These are phyloP conservation scores for Suhomyces pyralidae DNA, from an alignment of 805 yeast genomes.

Conservation along the genomic window DNA sequence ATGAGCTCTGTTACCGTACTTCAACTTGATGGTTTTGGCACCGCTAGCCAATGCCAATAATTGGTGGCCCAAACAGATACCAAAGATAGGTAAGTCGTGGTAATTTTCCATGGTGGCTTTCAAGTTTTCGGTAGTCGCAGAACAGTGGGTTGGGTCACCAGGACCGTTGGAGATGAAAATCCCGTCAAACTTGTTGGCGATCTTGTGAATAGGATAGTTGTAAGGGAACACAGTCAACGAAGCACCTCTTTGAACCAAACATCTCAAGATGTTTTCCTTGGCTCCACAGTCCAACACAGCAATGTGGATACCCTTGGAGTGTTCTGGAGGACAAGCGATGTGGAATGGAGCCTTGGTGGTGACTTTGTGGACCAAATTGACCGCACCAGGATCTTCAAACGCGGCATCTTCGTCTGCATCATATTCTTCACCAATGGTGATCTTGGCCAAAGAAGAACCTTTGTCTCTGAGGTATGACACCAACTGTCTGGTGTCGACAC, in stretches of 20 bases:
- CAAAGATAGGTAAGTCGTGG: conserved; percentile 83
- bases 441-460: conserved; percentile 91
- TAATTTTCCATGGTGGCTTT: conserved; percentile 62
- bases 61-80: conserved; percentile 98
- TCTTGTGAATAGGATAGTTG: conserved; percentile 87
- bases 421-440: conserved; percentile 86
- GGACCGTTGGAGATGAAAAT: conserved; percentile 94
- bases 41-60: conserved; percentile 92
- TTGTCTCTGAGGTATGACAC: conserved; percentile 92
- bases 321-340: conserved; percentile 58
- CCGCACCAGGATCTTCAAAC: conserved; percentile 83
- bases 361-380: conserved; percentile 88
- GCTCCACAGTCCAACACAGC: conserved; percentile 98
- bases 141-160: conserved; percentile 94
- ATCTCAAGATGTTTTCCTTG: conserved; percentile 93
- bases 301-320: conserved; percentile 62
- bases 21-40: conserved; percentile 86
- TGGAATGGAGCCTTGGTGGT: conserved; percentile 95
- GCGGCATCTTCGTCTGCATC: conserved; percentile 92
- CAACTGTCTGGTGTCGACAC: conserved; percentile 94
- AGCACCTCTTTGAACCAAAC: conserved; percentile 92
- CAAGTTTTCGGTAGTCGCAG: conserved; percentile 71
- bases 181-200: conserved; percentile 92
- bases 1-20: conserved; percentile 98
- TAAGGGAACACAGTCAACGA: conserved; percentile 95